Evolutionary conservation across 2,329 filamentous ascomycete genomes (phyloP), one percentile per base, ranked within the genome.

Genomic region (Cladosporium sp.): DNA sequence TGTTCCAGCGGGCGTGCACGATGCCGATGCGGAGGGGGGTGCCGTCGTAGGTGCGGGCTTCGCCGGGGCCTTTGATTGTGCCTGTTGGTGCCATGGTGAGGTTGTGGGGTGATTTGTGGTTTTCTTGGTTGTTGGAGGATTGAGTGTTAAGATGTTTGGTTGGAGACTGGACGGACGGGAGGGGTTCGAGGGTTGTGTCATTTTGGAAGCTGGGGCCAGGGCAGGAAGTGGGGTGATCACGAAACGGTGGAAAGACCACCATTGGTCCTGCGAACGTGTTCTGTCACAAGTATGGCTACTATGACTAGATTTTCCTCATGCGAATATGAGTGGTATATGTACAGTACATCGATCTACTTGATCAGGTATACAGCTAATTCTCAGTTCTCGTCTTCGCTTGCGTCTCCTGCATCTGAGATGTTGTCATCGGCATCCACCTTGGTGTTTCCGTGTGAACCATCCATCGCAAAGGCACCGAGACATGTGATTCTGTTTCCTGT

Each of bases 1-100:
- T 85, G 82, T 99, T 99, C 95, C 95, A 99, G 74, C 95, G 89
- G 66, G 94, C 94, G 81, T 98, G 95, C 66, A 99, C 87, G 76
- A 99, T 98, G 76, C 91, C 94, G 76, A 99, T 89, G 76, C 95
- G 92, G 69, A 99, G 87, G 74, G 83, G 84, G 11, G 80, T 80
- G 70, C 82, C 64, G 58, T 65, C 58, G 64, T 65, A 62, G 58
- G 48, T 56, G 43, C 48, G 48, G 36, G 58, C 51, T 49, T 54
- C 58, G 58, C 64, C 64, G 58, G 64, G 64, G 34, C 64, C 64
- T 65, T 65, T 65, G 64, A 65, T 51, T 25, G 26, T 30, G 30
- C 11, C 11, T 21, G 25, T 30, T 16, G 16, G 36, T 11, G 43
- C 18, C 28, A 48, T 30, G 16, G 30, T 30, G 13, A 14, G 28